phyloP scores from a whole-genome alignment of 768 basidiomycete genomes.

The Boletus rex-veris region DNA sequence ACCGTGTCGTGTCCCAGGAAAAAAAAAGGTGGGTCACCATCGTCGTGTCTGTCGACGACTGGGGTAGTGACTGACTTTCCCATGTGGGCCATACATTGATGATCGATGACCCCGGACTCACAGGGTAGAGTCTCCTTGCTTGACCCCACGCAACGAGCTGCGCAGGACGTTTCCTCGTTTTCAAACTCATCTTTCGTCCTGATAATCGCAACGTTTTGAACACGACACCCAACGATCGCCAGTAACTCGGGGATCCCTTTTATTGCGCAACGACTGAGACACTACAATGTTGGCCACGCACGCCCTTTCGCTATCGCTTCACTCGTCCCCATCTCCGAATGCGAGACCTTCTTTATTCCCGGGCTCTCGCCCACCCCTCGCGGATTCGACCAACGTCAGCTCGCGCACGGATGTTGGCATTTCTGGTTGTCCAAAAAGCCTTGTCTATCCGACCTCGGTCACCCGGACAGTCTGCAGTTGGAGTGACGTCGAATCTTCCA shows the following conservation, averaged over 20 bases:
- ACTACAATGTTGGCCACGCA: slow-evolving; percentile 19
- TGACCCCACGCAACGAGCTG: slow-evolving; percentile 20
- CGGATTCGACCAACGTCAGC: slow-evolving; percentile 26
- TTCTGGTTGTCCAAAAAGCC: slow-evolving; percentile 7
- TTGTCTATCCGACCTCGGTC: slow-evolving; percentile 18
- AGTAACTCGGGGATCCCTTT: slow-evolving; percentile 3
- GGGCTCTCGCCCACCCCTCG: slow-evolving; percentile 19
- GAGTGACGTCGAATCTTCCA: slow-evolving; percentile 2
- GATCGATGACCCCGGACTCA: not conserved
- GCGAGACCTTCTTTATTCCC: not conserved
- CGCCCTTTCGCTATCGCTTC: slow-evolving; percentile 1
- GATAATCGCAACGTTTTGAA: slow-evolving; percentile 24
- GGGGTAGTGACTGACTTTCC: slow-evolving; percentile 2
- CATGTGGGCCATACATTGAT: not conserved
- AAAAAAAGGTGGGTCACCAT: slow-evolving; percentile 20
- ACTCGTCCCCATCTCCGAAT: not conserved
- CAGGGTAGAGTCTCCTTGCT: slow-evolving; percentile 6
- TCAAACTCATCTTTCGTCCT: slow-evolving; percentile 16
- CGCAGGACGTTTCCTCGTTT: slow-evolving; percentile 29
- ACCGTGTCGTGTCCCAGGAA: slow-evolving; percentile 17
- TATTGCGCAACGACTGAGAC: slow-evolving; percentile 8
- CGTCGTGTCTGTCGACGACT: not conserved
- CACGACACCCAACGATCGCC: slow-evolving; percentile 11
- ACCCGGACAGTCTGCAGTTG: slow-evolving; percentile 12
- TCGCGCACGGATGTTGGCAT: slow-evolving; percentile 4